Percentiles rank a stretch among this genome's conserved stretches.
phyloP scores from a whole-genome alignment of 352 stramenopile genomes.

The Vaucheria bursata region DNA sequence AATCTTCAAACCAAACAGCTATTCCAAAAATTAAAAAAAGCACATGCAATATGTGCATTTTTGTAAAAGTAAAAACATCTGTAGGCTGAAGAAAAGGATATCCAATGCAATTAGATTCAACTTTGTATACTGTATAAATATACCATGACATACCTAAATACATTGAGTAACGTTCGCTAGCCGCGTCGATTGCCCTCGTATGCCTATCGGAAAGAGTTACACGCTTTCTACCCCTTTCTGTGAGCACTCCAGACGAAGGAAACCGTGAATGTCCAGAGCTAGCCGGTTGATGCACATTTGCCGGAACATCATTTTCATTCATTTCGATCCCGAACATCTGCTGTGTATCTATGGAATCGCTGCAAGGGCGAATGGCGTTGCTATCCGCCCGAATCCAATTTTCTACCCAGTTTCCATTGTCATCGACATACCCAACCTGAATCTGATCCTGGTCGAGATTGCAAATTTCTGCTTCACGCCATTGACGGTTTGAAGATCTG shows the following conservation, averaged over 20 bases:
- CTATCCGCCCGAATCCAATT: neutral
- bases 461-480: neutral
- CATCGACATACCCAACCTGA: neutral
- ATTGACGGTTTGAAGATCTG: too few relatives aligned
- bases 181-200: neutral
- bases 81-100: too few relatives aligned
- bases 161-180: conserved; percentile 12
- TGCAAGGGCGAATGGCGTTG: neutral
- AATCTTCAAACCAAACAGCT: too few relatives aligned
- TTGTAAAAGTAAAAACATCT: too few relatives aligned
- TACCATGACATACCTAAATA: too few relatives aligned
- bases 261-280: neutral
- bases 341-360: neutral
- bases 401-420: neutral
- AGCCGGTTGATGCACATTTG: neutral
- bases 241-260: neutral
- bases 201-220: neutral
- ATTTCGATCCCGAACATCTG: neutral
- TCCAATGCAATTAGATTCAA: too few relatives aligned
- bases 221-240: neutral
- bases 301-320: neutral
- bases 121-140: too few relatives aligned
- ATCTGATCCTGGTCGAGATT: neutral
- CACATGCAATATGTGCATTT: too few relatives aligned
- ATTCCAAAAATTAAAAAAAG: too few relatives aligned